Percentiles rank a stretch among this genome's conserved stretches.
phyloP scores from a whole-genome alignment of 2,329 filamentous ascomycete species.

The Cytospora chrysosperma region DNA sequence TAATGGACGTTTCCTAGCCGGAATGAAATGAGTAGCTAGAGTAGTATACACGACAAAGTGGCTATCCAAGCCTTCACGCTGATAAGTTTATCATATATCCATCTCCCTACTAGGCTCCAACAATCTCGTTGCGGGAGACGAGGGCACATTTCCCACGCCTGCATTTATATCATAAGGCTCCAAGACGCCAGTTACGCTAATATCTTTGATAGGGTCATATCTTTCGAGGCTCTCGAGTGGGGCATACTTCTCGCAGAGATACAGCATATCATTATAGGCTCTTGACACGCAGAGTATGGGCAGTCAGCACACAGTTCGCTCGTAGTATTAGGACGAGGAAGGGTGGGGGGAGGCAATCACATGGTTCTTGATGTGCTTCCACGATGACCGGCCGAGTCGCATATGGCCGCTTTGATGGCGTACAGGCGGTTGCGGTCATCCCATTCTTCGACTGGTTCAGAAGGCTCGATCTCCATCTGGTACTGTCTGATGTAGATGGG shows the following conservation, averaged over 20 bases:
- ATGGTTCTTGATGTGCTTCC: slow-evolving; percentile 6
- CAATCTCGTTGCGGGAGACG: too few relatives aligned
- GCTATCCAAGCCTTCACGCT: too few relatives aligned
- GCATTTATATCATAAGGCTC: not conserved
- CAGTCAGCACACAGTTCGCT: too few relatives aligned
- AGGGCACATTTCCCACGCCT: not conserved
- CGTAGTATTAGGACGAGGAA: too few relatives aligned
- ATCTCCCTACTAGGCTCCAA: too few relatives aligned
- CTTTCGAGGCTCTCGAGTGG: not conserved
- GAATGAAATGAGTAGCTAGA: too few relatives aligned
- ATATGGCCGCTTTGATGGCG: slow-evolving; percentile 4
- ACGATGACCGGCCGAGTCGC: not conserved
- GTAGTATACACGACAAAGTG: too few relatives aligned
- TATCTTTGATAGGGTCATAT: not conserved
- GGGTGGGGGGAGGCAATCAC: not conserved
- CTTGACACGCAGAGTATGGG: not conserved
- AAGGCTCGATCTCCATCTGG: slow-evolving; percentile 1
- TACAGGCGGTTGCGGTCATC: slow-evolving; percentile 7
- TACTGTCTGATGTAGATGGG: not conserved
- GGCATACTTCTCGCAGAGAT: slow-evolving; percentile 1
- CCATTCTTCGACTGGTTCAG: slow-evolving; percentile 11
- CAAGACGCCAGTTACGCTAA: not conserved
- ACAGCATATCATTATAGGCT: slow-evolving; percentile 7
- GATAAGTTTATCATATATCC: too few relatives aligned
- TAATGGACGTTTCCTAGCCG: too few relatives aligned